A percentile compares a stretch with the other conserved stretches of the same genome.
These are phyloP conservation scores for Heimioporus sp. DNA, from an alignment of 768 basidiomycete genomes.

Conservation along the genomic window DNA sequence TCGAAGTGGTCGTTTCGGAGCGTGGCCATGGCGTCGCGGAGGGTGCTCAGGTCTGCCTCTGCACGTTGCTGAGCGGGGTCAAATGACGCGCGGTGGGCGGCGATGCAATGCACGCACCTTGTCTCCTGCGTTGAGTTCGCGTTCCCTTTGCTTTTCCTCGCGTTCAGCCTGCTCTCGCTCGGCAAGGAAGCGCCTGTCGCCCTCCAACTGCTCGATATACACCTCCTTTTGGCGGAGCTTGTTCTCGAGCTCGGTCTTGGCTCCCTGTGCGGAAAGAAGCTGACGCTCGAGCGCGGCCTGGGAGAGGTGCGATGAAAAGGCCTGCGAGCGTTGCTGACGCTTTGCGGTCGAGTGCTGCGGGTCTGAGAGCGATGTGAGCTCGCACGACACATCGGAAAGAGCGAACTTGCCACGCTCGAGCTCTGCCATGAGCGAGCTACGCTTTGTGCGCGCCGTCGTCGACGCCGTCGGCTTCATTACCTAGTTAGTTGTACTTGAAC, in stretches of 20 bases:
- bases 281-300: slow-evolving; percentile 69
- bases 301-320: slow-evolving; percentile 58
- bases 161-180: slow-evolving; percentile 68
- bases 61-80: slow-evolving; percentile 38
- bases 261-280: slow-evolving; percentile 57
- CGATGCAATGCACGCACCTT: slow-evolving; percentile 46
- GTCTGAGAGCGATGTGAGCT: slow-evolving; percentile 38
- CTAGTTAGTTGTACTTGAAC: too few relatives aligned
- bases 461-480: too few relatives aligned
- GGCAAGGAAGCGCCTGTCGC: slow-evolving; percentile 65
- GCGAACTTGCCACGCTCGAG: slow-evolving; percentile 54
- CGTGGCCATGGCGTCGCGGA: slow-evolving; percentile 47
- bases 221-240: slow-evolving; percentile 66
- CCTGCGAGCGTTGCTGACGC: slow-evolving; percentile 61
- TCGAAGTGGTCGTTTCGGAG: slow-evolving; percentile 62
- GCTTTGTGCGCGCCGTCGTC: slow-evolving; percentile 36
- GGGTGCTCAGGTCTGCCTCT: slow-evolving; percentile 49
- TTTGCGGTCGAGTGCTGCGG: slow-evolving; percentile 65
- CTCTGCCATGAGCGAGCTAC: slow-evolving; percentile 66
- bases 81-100: background rate
- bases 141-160: slow-evolving; percentile 62
- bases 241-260: slow-evolving; percentile 63
- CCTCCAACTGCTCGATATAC: slow-evolving; percentile 62
- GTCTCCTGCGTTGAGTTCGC: slow-evolving; percentile 48
- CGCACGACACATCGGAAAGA: background rate